Conservation (phyloP, 2,329 filamentous ascomycete genomes). For the Paramyrothecium sp. region DNA sequence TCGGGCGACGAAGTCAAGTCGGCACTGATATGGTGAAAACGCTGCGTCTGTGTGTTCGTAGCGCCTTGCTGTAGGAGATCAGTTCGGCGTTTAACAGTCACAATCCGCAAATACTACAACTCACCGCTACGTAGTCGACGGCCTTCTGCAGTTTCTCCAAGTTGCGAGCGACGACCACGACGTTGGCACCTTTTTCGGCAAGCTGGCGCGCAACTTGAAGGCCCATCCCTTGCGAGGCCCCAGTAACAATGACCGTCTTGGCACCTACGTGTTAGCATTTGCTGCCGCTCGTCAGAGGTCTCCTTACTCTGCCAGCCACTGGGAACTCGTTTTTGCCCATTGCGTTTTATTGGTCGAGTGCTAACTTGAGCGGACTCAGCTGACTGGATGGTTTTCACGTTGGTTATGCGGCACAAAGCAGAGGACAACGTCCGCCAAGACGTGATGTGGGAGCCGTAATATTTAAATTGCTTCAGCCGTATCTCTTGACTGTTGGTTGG, state of each 20-base stretch:
- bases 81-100: too few species aligned
- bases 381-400: neutral
- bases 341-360: neutral
- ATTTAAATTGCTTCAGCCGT: too few species aligned
- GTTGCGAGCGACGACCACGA: slow-evolving; percentile 76
- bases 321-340: neutral
- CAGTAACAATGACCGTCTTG: slow-evolving; percentile 77
- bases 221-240: slow-evolving; percentile 83
- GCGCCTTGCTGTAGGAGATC: too few species aligned
- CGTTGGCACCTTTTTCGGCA: slow-evolving; percentile 71
- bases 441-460: too few species aligned
- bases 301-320: neutral
- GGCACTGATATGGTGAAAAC: slow-evolving; percentile 34
- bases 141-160: slow-evolving; percentile 69
- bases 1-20: slow-evolving; percentile 68
- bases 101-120: too few species aligned
- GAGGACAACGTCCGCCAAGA: too few species aligned
- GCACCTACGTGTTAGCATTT: too few species aligned
- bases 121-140: too few species aligned
- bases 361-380: neutral
- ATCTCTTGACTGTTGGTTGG: too few species aligned
- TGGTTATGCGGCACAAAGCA: too few species aligned
- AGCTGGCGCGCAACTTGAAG: slow-evolving; percentile 67
- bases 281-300: neutral
- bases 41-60: too few species aligned